phyloP scores from a whole-genome alignment of 257 asterid genomes.

The Gentiana macrophylla region DNA sequence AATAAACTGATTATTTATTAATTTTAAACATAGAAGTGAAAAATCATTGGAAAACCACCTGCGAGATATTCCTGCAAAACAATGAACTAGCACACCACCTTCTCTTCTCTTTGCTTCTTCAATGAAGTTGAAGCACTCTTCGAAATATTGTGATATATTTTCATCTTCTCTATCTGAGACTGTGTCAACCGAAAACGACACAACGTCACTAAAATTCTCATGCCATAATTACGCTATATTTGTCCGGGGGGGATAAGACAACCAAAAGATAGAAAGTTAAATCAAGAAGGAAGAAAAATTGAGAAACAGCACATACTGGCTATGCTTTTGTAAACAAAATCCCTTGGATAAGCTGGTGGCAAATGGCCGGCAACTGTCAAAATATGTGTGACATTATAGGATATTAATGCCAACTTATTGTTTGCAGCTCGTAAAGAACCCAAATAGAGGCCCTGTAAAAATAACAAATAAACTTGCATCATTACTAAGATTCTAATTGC shows the following conservation, averaged over 20 bases:
- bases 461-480: conserved; percentile 6
- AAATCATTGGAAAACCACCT: conserved; percentile 31
- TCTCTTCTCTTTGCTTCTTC: conserved; percentile 61
- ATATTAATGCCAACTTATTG: conserved; percentile 39
- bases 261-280: background rate
- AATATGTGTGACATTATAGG: conserved; percentile 59
- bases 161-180: conserved; percentile 54
- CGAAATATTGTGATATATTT: conserved; percentile 40
- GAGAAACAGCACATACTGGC: conserved; percentile 25
- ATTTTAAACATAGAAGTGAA: background rate
- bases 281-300: background rate
- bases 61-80: conserved; percentile 83
- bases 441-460: conserved; percentile 67
- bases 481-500: background rate
- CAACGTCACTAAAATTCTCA: background rate
- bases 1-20: background rate
- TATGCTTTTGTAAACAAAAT: conserved; percentile 60
- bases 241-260: background rate
- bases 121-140: conserved; percentile 69
- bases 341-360: conserved; percentile 43
- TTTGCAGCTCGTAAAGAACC: conserved; percentile 91
- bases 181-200: conserved; percentile 27
- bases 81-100: conserved; percentile 76
- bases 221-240: background rate
- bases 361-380: conserved; percentile 50